These are phyloP conservation scores for Chaetomium strumarium DNA, from an alignment of 2,329 filamentous ascomycete species.

Conservation along the genomic window DNA sequence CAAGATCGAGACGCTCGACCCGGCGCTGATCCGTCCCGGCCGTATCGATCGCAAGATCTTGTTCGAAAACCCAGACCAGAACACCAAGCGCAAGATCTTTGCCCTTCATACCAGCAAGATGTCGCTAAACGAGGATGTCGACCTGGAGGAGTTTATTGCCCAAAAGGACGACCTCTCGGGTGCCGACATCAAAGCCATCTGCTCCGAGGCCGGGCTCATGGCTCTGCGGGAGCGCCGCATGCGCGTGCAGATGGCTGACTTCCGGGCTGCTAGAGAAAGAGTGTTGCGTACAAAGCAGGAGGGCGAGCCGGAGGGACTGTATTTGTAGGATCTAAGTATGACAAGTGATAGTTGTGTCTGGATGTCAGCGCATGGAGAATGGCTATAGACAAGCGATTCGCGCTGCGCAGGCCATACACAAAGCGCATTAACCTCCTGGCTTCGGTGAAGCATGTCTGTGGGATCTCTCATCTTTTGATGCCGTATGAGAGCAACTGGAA, in stretches of 20 bases:
- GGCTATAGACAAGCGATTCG: slow-evolving; percentile 13
- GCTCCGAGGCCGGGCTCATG: slow-evolving; percentile 92
- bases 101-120: slow-evolving; percentile 98
- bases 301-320: slow-evolving; percentile 95
- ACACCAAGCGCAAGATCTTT: slow-evolving; percentile 97
- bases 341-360: slow-evolving; percentile 2
- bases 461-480: too few relatives aligned
- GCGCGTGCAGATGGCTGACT: slow-evolving; percentile 98
- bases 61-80: slow-evolving; percentile 66
- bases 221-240: slow-evolving; percentile 91
- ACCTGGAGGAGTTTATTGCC: slow-evolving; percentile 95
- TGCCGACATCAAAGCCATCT: slow-evolving; percentile 98
- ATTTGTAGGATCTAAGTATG: slow-evolving; percentile 62
- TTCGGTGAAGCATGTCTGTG: too few relatives aligned
- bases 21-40: slow-evolving; percentile 89
- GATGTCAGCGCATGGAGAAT: not conserved
- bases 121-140: slow-evolving; percentile 93
- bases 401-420: not conserved
- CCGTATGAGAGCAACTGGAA: too few relatives aligned
- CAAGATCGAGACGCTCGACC: slow-evolving; percentile 98
- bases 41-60: slow-evolving; percentile 98
- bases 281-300: slow-evolving; percentile 98
- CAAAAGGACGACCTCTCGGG: slow-evolving; percentile 97
- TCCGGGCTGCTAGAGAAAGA: slow-evolving; percentile 83
- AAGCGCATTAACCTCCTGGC: too few relatives aligned